phyloP scores from a whole-genome alignment of 208 protist genomes.

The Wallacemonas rigidus region DNA sequence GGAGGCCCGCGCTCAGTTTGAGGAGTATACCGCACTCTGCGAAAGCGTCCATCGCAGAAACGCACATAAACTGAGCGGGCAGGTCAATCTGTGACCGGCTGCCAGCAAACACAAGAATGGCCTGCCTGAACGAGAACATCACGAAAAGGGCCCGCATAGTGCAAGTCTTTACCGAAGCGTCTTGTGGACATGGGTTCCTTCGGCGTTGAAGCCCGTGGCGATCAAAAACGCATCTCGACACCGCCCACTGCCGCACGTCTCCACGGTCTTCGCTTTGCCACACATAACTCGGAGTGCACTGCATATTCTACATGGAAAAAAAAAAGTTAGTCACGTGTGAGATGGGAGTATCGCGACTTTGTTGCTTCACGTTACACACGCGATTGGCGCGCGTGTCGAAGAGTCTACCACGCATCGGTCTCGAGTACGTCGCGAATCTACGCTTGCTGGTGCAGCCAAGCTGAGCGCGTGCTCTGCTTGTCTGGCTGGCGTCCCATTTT shows the following conservation, averaged over 20 bases:
- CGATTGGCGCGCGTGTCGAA: too few relatives aligned
- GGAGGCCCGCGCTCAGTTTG: slow-evolving; percentile 77
- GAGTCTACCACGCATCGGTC: too few relatives aligned
- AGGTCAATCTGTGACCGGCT: slow-evolving; percentile 58
- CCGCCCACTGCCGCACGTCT: too few relatives aligned
- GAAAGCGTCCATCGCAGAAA: slow-evolving; percentile 90
- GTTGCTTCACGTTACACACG: too few relatives aligned
- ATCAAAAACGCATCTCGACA: too few relatives aligned
- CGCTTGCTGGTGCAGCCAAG: too few relatives aligned
- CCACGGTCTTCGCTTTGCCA: background rate
- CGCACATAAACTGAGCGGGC: slow-evolving; percentile 86
- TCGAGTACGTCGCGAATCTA: too few relatives aligned
- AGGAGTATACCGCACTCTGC: slow-evolving; percentile 61
- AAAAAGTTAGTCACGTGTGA: background rate
- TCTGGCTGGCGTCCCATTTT: background rate
- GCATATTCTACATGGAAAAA: background rate
- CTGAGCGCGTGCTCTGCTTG: too few relatives aligned
- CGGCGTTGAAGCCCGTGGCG: too few relatives aligned
- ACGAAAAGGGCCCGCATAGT: background rate
- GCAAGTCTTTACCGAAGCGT: background rate
- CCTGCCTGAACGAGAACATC: background rate
- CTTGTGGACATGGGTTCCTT: background rate
- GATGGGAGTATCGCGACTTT: too few relatives aligned
- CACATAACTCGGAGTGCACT: background rate
- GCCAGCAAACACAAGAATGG: too few relatives aligned